Evolutionary conservation across 768 basidiomycete genomes (phyloP).

Genomic region (Fomitopsis pulvina): DNA sequence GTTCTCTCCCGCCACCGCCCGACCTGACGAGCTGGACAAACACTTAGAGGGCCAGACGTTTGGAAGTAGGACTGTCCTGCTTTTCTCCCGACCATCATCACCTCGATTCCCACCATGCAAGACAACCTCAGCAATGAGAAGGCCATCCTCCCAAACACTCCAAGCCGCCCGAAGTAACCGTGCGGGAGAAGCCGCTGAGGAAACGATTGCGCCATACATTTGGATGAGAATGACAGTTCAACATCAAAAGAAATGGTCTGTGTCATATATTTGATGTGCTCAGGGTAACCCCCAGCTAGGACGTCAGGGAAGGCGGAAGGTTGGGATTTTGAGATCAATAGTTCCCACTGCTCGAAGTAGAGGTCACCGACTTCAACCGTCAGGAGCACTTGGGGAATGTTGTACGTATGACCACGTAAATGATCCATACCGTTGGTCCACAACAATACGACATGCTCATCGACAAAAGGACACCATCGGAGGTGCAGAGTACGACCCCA

Average conservation of each 20-base stretch:
- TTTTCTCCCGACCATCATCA: too few species aligned
- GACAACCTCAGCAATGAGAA: too few species aligned
- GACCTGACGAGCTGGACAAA: too few species aligned
- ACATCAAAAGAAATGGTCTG: neutral
- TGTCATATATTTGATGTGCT: neutral
- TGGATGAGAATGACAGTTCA: too few species aligned
- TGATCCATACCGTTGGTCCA: neutral
- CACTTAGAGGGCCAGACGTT: too few species aligned
- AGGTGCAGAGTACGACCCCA: constrained; percentile 61
- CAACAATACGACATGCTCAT: constrained; percentile 29
- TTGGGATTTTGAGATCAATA: constrained; percentile 19
- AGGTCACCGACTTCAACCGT: constrained; percentile 46
- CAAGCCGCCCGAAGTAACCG: too few species aligned
- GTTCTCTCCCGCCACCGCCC: too few species aligned
- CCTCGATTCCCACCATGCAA: too few species aligned
- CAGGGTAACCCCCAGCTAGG: constrained; percentile 18
- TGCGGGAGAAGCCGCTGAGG: too few species aligned
- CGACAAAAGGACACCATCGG: constrained; percentile 78
- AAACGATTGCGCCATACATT: too few species aligned
- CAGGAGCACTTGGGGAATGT: constrained; percentile 50
- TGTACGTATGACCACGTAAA: constrained; percentile 34
- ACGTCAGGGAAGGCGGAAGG: constrained; percentile 17
- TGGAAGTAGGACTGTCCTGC: too few species aligned
- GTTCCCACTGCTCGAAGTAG: constrained; percentile 31
- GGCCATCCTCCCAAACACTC: too few species aligned